Percentiles rank a stretch among this genome's conserved stretches.
Evolutionary conservation across 257 asterid genomes (phyloP).

Genomic region (Nemophila menziesii): DNA sequence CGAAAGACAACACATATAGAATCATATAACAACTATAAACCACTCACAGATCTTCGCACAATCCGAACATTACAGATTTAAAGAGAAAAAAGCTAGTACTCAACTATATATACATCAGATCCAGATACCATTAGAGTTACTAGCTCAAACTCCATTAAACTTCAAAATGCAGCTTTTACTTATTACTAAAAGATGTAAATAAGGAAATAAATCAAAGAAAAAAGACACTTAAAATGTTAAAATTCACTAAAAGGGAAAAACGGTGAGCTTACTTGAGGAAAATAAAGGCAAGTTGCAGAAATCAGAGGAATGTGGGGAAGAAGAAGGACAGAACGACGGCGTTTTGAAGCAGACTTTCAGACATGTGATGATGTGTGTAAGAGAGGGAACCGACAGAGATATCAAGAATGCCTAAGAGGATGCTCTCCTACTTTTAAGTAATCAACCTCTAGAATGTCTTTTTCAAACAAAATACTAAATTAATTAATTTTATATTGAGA

Average conservation of each 20-base stretch:
- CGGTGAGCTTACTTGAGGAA: slow-evolving; percentile 15
- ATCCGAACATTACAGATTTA: too few species aligned
- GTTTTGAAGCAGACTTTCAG: slow-evolving; percentile 14
- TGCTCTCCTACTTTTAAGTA: too few species aligned
- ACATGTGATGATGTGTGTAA: not conserved
- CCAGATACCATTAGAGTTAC: not conserved
- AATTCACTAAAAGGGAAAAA: not conserved
- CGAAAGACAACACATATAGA: too few species aligned
- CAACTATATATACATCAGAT: not conserved
- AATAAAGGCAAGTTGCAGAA: slow-evolving; percentile 1
- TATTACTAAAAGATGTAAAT: not conserved
- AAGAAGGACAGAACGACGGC: slow-evolving; percentile 13
- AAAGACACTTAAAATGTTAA: not conserved
- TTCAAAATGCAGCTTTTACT: not conserved
- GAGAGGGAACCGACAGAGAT: not conserved
- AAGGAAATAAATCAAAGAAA: not conserved
- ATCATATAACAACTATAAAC: too few species aligned
- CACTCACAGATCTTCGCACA: too few species aligned
- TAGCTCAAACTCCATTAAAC: not conserved
- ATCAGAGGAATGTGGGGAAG: slow-evolving; percentile 12
- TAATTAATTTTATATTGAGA: not conserved
- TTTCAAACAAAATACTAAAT: slow-evolving; percentile 3
- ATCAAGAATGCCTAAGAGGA: slow-evolving; percentile 1
- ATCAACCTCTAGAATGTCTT: slow-evolving; percentile 14
- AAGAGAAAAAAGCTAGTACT: too few species aligned